A percentile compares a stretch with the other conserved stretches of the same genome.
phyloP scores from a whole-genome alignment of 306 rosid genomes.

The Malus domestica region ASM211411v1 NC_041795.1:297001-297500 shows the following conservation, averaged over 20 bases:
- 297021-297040: slow-evolving; percentile 87
- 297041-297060: slow-evolving; percentile 91
- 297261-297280: too few relatives aligned
- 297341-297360: not conserved
- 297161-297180: not conserved
- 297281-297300: too few relatives aligned
- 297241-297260: not conserved
- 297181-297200: not conserved
- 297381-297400: not conserved
- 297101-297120: slow-evolving; percentile 1
- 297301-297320: not conserved
- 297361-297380: not conserved
- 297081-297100: not conserved
- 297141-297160: too few relatives aligned
- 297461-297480: not conserved
- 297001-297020: slow-evolving; percentile 99
- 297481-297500: not conserved
- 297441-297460: not conserved
- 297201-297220: not conserved
- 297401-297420: not conserved
- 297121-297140: not conserved
- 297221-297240: not conserved
- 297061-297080: slow-evolving; percentile 25
- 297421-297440: too few relatives aligned
- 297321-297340: not conserved